Conservation (phyloP, 768 basidiomycete genomes). For the Mycena alexandri region DNA sequence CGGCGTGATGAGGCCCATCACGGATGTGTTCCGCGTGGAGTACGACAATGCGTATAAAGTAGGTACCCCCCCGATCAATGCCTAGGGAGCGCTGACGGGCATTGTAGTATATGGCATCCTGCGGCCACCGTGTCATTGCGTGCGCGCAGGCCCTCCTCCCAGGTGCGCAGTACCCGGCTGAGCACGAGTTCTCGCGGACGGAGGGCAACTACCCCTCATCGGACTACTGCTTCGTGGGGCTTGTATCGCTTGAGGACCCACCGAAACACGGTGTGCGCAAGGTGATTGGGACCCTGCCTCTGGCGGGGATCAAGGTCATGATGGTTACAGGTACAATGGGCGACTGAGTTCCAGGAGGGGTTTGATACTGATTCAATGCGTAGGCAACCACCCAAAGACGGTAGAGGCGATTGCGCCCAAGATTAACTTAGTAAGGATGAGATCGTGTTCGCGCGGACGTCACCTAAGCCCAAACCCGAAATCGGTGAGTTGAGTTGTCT, state of each 20-base stretch:
- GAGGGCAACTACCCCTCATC: constrained; percentile 66
- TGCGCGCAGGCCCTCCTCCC: constrained; percentile 74
- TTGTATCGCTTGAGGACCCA: constrained; percentile 78
- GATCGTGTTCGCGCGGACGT: constrained; percentile 80
- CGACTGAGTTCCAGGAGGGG: not conserved
- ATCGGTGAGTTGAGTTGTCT: constrained; percentile 66
- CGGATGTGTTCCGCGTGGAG: constrained; percentile 63
- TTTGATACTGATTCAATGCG: not conserved
- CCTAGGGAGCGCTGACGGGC: not conserved
- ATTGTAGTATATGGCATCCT: constrained; percentile 80
- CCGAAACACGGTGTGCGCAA: constrained; percentile 80
- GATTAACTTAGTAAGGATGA: constrained; percentile 77
- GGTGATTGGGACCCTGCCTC: constrained; percentile 76
- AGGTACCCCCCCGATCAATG: constrained; percentile 34
- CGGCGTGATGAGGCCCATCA: constrained; percentile 61
- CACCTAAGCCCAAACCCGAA: constrained; percentile 79
- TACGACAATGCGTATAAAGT: constrained; percentile 77
- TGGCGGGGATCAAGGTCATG: constrained; percentile 82
- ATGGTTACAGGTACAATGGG: constrained; percentile 72
- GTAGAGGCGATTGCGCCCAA: constrained; percentile 81
- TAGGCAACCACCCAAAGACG: constrained; percentile 79
- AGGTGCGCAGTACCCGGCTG: constrained; percentile 58
- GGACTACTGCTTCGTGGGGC: constrained; percentile 73
- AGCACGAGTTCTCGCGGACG: constrained; percentile 66
- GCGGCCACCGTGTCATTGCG: constrained; percentile 82